These are phyloP conservation scores for Penicillium janthinellum DNA, from an alignment of 2,329 filamentous ascomycete genomes.

Conservation along the genomic window DNA sequence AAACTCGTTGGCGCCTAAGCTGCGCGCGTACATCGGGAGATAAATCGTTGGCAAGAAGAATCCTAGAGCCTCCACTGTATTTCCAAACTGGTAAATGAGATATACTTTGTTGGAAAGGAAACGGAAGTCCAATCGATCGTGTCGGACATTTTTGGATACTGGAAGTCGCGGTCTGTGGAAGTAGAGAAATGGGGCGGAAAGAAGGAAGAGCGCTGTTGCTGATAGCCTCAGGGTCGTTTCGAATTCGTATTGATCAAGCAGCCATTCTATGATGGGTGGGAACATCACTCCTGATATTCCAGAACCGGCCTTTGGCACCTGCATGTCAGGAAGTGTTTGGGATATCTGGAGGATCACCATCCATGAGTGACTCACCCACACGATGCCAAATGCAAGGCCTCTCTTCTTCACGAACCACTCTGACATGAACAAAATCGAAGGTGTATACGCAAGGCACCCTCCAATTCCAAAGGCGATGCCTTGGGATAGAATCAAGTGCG, in stretches of 20 bases:
- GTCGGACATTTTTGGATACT: conserved; percentile 14
- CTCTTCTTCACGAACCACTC: conserved; percentile 54
- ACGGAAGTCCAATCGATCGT: conserved; percentile 32
- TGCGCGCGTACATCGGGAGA: conserved; percentile 33
- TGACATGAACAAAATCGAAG: conserved; percentile 51
- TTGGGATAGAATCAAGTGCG: conserved; percentile 44
- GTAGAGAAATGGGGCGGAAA: conserved; percentile 41
- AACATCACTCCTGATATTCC: conserved; percentile 36
- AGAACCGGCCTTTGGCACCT: conserved; percentile 28
- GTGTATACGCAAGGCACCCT: conserved; percentile 50
- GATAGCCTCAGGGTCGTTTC: conserved; percentile 30
- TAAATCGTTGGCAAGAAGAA: conserved; percentile 41
- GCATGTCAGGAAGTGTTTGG: neutral
- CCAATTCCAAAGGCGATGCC: conserved; percentile 47
- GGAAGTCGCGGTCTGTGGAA: conserved; percentile 35
- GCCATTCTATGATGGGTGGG: conserved; percentile 34
- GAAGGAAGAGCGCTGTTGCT: conserved; percentile 36
- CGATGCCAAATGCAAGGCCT: conserved; percentile 54
- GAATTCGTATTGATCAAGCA: conserved; percentile 32
- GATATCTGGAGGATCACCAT: neutral
- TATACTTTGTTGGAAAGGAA: conserved; percentile 33
- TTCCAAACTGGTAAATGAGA: conserved; percentile 43
- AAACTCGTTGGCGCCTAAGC: conserved; percentile 24
- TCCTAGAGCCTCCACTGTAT: conserved; percentile 37
- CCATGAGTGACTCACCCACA: conserved; percentile 40